Evolutionary conservation across 1,284 basidiomycete species (phyloP), one percentile per base, ranked within the genome.

Genomic region (Cryptococcus sp.): DNA sequence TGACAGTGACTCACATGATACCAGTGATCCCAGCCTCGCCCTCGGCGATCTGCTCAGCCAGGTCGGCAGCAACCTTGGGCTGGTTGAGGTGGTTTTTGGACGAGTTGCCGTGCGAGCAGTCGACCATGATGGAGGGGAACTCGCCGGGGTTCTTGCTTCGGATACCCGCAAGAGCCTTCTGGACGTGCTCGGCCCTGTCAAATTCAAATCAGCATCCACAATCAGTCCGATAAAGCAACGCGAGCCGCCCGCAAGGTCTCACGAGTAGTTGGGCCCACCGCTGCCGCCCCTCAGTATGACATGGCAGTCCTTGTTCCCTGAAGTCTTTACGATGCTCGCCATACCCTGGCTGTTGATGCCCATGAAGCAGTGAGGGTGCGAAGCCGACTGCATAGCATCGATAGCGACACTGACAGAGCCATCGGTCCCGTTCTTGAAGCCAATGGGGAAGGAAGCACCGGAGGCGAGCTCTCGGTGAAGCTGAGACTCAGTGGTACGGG

Each of bases 381-480:
- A 87, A 12, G 92, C 86, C 0, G 91, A 88, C 62, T 88, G 86
- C 89, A 98, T 98, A 15, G 96, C 95, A 77, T 99, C 95, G 54
- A 98, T 88, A 4, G 95, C 94, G 40, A 80, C 76, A 60, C 80
- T 70, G 63, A 91, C 86, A 46, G 87, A 88, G 50, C 95, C 95
- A 75, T 98, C 94, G 5, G 95, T 98, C 53, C 94, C 94, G 77
- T 98, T 98, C 79, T 98, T 98, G 87, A 98, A 98, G n/a, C 95
- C 77, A 46, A 79, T 75, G 28, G 77, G 73, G 71, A 77, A 77
- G 39, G 74, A 73, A 9, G 69, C 66, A 48, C 77, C 77, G 0
- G 76, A 77, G 3, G 77, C 76, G 38, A 79, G 68, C 60, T 79
- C 77, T 65, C 95, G 86, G 71, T 95, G 92, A 11, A 96, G 84